Conservation (phyloP, 176 grass and related monocot genomes). For the Musa beccarii region DNA sequence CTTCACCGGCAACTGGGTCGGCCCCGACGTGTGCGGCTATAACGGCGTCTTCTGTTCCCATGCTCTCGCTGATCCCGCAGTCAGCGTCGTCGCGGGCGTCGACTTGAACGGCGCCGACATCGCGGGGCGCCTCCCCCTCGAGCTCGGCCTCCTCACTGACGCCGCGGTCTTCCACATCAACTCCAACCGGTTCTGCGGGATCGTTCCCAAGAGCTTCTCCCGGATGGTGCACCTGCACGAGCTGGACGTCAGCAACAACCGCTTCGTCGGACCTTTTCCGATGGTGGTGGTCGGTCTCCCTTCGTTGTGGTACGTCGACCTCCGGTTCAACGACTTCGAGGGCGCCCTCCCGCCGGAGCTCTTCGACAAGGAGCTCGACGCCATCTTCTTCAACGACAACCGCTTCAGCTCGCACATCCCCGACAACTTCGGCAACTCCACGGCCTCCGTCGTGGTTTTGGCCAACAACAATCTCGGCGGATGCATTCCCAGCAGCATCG, state of each 20-base stretch:
- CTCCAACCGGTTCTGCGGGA: slow-evolving; percentile 37
- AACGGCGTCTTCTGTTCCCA: slow-evolving; percentile 28
- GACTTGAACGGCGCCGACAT: slow-evolving; percentile 37
- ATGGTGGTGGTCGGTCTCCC: slow-evolving; percentile 24
- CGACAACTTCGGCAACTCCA: slow-evolving; percentile 35
- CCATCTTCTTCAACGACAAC: slow-evolving; percentile 38
- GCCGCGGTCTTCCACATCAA: slow-evolving; percentile 37
- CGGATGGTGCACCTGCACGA: slow-evolving; percentile 31
- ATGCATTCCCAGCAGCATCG: slow-evolving; percentile 30
- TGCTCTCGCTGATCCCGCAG: slow-evolving; percentile 21
- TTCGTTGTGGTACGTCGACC: slow-evolving; percentile 23
- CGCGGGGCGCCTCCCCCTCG: slow-evolving; percentile 28
- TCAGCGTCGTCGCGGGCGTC: slow-evolving; percentile 26
- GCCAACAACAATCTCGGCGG: slow-evolving; percentile 39
- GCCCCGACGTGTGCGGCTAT: slow-evolving; percentile 30
- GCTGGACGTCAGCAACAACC: slow-evolving; percentile 39
- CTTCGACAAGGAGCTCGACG: slow-evolving; percentile 38
- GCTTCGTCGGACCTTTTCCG: slow-evolving; percentile 34
- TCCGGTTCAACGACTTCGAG: slow-evolving; percentile 38
- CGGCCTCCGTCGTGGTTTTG: slow-evolving; percentile 29
- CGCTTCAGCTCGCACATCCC: slow-evolving; percentile 29
- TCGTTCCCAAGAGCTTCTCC: slow-evolving; percentile 35
- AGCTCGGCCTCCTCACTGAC: slow-evolving; percentile 34
- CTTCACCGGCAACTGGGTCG: slow-evolving; percentile 36
- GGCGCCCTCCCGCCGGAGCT: slow-evolving; percentile 29